Evolutionary conservation across 495 filamentous ascomycete species (phyloP), one percentile per base, ranked within the genome.

Genomic region (Ramalina peruviana): DNA sequence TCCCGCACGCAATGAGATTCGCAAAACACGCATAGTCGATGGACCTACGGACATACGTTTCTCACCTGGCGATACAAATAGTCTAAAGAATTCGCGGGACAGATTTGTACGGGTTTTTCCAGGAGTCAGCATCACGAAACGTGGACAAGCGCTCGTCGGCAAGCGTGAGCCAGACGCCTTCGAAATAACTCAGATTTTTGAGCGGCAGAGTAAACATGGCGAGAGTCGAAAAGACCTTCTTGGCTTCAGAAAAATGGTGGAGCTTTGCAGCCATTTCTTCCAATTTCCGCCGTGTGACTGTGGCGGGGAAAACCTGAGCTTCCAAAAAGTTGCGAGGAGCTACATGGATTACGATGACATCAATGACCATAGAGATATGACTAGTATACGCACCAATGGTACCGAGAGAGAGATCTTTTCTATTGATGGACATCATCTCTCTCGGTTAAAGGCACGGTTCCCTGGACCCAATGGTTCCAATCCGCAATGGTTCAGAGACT

Each of bases 151-250:
- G 5, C 25, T 56, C 16, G 21, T 56, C 20, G 54, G 54, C 30
- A 27, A 56, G 17, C 26, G 43, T n/a, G 33, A 40, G 27, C 16
- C 48, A 19, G 50, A 56, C 45, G 54, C 54, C 23, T 53, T 53
- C 26, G 25, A 38, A 12, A 40, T 50, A 7, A 40, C 38, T 3
- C 54, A 56, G 16, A 27, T 9, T 1, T 56, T 56, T 17, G 41
- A 12, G 0, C 49, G 25, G 50, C 27, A 36, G 2, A 15, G 9
- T 4, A 26, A 17, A 20, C 20, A 26, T 33, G 30, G 2, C 19
- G 25, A 42, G 20, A 7, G 20, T 11, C 6, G 5, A 3, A 54
- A 16, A 19, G 39, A 40, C 1, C 33, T 6, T 3, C 42, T 43
- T 38, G 54, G 50, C 17, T 46, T 52, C 23, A 49, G 54, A 20